Percentiles rank a stretch among this genome's conserved stretches.
Conservation (phyloP, 2,329 filamentous ascomycete genomes). For the Calonectria pteridis region DNA sequence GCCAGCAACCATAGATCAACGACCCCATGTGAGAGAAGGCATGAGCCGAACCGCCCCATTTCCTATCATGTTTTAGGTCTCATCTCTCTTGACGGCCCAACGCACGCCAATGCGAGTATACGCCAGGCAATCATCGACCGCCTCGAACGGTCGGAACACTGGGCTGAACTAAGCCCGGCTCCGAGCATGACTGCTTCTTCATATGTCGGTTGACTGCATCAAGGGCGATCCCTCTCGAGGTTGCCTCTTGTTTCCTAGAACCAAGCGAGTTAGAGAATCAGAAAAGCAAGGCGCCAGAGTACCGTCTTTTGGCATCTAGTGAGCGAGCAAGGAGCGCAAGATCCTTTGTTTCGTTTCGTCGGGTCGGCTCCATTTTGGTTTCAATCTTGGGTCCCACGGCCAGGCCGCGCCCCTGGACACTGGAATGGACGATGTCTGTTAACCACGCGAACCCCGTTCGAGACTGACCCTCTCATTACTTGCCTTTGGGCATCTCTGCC, state of each 20-base stretch:
- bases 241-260: neutral
- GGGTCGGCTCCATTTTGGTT: neutral
- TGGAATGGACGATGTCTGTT: constrained; percentile 15
- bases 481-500: neutral
- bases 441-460: constrained; percentile 18
- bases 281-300: neutral
- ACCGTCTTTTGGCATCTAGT: neutral
- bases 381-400: neutral
- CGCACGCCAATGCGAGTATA: constrained; percentile 8
- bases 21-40: neutral
- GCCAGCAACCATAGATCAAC: neutral
- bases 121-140: constrained; percentile 17
- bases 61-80: constrained; percentile 5
- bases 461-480: neutral
- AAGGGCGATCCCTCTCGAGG: neutral
- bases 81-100: constrained; percentile 6
- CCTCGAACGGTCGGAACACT: constrained; percentile 13
- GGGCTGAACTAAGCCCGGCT: constrained; percentile 10
- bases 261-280: constrained; percentile 2
- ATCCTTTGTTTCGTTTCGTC: neutral
- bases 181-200: neutral
- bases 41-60: constrained; percentile 7
- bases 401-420: constrained; percentile 16
- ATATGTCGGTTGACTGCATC: constrained; percentile 3
- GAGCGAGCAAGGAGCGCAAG: neutral